Conservation (phyloP, 2,329 filamentous ascomycete genomes). For the Pestalotiopsis sp. region DNA sequence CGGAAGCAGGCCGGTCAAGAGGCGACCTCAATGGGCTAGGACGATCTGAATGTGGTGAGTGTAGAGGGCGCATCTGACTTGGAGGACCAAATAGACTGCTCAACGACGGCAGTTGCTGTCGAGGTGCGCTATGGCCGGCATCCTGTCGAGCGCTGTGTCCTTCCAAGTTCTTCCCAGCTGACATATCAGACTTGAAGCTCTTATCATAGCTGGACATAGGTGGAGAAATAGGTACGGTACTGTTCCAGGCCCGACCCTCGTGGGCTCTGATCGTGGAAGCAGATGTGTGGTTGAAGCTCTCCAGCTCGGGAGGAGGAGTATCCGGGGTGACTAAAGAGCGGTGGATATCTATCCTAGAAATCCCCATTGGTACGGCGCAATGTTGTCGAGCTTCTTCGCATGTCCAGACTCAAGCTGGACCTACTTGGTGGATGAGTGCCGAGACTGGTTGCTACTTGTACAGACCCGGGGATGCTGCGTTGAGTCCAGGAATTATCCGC, state of each 20-base stretch:
- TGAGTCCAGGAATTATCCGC: neutral
- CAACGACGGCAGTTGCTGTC: conserved; percentile 56
- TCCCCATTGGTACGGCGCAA: conserved; percentile 53
- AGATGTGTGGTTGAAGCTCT: conserved; percentile 49
- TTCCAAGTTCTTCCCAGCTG: conserved; percentile 39
- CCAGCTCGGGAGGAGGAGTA: conserved; percentile 54
- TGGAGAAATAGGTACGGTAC: conserved; percentile 48
- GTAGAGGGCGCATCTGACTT: conserved; percentile 42
- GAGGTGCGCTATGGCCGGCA: conserved; percentile 27
- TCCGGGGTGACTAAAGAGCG: conserved; percentile 52
- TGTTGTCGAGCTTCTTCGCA: conserved; percentile 3
- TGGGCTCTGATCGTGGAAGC: conserved; percentile 47
- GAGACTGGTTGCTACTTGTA: no score
- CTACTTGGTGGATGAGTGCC: neutral
- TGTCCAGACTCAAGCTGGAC: conserved; percentile 5
- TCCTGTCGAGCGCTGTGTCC: conserved; percentile 39
- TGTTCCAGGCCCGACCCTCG: conserved; percentile 48
- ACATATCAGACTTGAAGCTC: conserved; percentile 44
- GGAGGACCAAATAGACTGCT: conserved; percentile 59
- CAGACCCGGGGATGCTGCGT: neutral
- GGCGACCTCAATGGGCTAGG: conserved; percentile 47
- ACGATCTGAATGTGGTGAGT: conserved; percentile 49
- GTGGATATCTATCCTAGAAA: conserved; percentile 51
- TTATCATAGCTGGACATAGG: conserved; percentile 63
- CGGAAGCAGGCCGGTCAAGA: conserved; percentile 46